Conservation (phyloP, 345 rosid genomes). For the Sapria himalayana region DNA sequence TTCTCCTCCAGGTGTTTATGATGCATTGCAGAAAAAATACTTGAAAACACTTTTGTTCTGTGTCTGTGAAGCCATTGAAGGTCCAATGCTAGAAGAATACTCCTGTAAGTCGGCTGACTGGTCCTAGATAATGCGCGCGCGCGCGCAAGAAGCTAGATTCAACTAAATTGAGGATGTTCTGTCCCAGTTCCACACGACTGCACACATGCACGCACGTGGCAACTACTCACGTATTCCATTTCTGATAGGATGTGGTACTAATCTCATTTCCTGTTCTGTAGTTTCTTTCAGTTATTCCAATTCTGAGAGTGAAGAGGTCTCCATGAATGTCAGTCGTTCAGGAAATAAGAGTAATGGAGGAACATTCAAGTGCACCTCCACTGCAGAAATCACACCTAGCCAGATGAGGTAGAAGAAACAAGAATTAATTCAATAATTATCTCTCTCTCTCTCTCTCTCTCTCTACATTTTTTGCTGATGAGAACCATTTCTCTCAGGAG, state of each 20-base stretch:
- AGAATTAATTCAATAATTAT: background rate
- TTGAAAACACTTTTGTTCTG: constrained; percentile 77
- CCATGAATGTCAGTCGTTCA: constrained; percentile 61
- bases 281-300: constrained; percentile 75
- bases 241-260: too few species aligned
- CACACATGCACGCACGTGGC: too few species aligned
- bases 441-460: background rate
- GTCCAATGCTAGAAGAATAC: constrained; percentile 79
- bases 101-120: constrained; percentile 36
- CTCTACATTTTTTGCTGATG: background rate
- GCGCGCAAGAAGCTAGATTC: too few species aligned
- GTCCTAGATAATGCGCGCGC: too few species aligned
- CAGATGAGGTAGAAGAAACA: constrained; percentile 57
- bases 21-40: constrained; percentile 81
- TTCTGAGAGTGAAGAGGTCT: constrained; percentile 63
- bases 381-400: constrained; percentile 59
- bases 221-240: too few species aligned
- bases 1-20: constrained; percentile 47
- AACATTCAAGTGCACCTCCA: constrained; percentile 45
- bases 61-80: constrained; percentile 55
- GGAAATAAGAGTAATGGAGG: constrained; percentile 62
- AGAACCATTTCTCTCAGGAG: constrained; percentile 29
- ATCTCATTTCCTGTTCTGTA: constrained; percentile 28
- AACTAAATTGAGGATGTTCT: too few species aligned
- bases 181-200: too few species aligned